Conservation (phyloP, 2,329 filamentous ascomycete genomes). For the Talaromyces sp. region DNA sequence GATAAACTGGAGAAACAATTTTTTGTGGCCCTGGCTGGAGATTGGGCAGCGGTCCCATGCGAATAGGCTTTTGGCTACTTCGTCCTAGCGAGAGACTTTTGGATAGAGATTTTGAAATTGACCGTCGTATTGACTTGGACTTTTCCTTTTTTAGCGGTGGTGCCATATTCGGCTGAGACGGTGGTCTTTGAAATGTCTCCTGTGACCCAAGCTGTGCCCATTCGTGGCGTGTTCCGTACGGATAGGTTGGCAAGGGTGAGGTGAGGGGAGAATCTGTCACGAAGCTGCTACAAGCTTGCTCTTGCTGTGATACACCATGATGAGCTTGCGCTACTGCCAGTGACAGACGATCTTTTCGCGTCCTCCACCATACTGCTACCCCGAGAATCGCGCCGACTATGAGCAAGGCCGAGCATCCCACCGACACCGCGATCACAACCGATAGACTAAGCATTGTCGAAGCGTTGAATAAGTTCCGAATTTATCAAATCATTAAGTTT, state of each 20-base stretch:
- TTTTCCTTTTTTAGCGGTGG: conserved; percentile 24
- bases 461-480: not conserved
- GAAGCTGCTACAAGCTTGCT: conserved; percentile 26
- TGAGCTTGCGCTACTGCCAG: conserved; percentile 25
- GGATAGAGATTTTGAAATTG: conserved; percentile 35
- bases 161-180: conserved; percentile 11
- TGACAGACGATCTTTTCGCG: conserved; percentile 33
- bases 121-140: conserved; percentile 31
- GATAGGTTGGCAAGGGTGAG: conserved; percentile 30
- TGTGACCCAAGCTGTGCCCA: conserved; percentile 34
- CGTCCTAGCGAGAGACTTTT: conserved; percentile 27
- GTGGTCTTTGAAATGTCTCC: conserved; percentile 27
- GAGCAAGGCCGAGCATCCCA: conserved; percentile 32
- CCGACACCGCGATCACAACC: conserved; percentile 34
- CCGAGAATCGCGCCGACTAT: conserved; percentile 31
- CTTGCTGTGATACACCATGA: conserved; percentile 27
- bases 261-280: conserved; percentile 25
- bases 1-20: conserved; percentile 23
- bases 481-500: not conserved
- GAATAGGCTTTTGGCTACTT: conserved; percentile 22
- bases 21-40: conserved; percentile 31
- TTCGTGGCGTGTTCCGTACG: conserved; percentile 34
- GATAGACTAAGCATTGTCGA: conserved; percentile 32
- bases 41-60: conserved; percentile 14
- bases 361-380: conserved; percentile 34